Conservation (phyloP, 108 stramenopile species). For the Ochromonas danica region DNA sequence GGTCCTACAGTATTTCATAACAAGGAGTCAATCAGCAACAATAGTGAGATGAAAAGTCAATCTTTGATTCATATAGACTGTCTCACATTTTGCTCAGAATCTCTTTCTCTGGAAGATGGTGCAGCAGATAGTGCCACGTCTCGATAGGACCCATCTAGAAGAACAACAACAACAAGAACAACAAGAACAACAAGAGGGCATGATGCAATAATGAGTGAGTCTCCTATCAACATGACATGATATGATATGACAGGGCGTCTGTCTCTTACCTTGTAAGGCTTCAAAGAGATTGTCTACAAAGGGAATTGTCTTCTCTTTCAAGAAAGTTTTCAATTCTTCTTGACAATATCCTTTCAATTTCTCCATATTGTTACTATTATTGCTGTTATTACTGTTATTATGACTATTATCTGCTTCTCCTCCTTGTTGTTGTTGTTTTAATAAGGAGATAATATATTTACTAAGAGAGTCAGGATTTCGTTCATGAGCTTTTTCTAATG, state of each 20-base stretch:
- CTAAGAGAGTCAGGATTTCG: neutral
- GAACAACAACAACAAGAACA: neutral
- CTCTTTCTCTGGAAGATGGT: neutral
- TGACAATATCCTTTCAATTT: neutral
- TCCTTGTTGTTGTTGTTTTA: no score
- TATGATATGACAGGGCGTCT: no score
- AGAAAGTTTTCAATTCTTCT: neutral
- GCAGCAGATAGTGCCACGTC: neutral
- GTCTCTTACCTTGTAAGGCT: slow-evolving; percentile 7
- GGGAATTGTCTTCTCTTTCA: neutral
- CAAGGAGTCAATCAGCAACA: neutral
- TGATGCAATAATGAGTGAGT: neutral
- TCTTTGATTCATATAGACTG: neutral
- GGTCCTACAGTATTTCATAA: neutral
- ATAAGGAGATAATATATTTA: neutral
- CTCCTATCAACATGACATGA: no score
- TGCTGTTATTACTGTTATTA: no score
- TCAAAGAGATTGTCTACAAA: slow-evolving; percentile 2
- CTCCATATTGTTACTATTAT: no score
- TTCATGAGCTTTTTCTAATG: neutral
- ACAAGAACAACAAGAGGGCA: neutral
- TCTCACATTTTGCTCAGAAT: neutral
- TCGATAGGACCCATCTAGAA: neutral
- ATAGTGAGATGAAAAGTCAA: neutral
- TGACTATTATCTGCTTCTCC: neutral